Evolutionary conservation across 176 grass and related monocot species (phyloP).

Genomic region (Cenchrus purpureus): DNA sequence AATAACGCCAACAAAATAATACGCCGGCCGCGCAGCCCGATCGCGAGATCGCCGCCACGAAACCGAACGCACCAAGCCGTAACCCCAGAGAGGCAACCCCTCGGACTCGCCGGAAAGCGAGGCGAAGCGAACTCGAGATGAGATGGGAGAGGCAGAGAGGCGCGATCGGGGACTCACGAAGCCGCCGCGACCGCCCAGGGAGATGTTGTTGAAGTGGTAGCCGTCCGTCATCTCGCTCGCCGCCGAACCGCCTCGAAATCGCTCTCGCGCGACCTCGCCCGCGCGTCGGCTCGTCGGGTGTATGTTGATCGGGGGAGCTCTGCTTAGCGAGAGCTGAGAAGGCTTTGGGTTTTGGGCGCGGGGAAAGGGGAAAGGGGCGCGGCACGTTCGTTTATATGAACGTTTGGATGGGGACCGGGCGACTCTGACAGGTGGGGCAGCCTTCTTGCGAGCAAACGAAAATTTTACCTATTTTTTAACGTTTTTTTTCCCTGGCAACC

Average conservation of each 20-base stretch:
- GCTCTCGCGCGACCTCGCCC: neutral
- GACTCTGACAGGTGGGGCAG: constrained; percentile 17
- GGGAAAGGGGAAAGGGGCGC: neutral
- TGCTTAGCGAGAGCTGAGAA: neutral
- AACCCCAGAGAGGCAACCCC: constrained; percentile 15
- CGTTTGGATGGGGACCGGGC: neutral
- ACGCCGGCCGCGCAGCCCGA: neutral
- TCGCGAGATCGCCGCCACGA: neutral
- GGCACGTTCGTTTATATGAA: constrained; percentile 17
- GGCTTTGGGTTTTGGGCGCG: neutral
- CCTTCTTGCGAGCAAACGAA: too few relatives aligned
- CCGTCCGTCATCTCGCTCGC: constrained; percentile 56
- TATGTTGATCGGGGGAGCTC: constrained; percentile 23
- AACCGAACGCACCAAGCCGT: neutral
- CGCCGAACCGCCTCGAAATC: neutral
- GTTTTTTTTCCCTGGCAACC: too few relatives aligned
- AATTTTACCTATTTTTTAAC: too few relatives aligned
- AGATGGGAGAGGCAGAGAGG: neutral
- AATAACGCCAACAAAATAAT: neutral
- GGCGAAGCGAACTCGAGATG: neutral
- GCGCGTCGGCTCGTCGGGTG: neutral
- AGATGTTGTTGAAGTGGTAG: constrained; percentile 73
- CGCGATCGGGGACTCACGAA: constrained; percentile 46
- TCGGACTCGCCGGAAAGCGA: neutral
- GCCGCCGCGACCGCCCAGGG: constrained; percentile 75